Conservation (phyloP, 352 stramenopile species). For the Sclerospora graminicola region DNA sequence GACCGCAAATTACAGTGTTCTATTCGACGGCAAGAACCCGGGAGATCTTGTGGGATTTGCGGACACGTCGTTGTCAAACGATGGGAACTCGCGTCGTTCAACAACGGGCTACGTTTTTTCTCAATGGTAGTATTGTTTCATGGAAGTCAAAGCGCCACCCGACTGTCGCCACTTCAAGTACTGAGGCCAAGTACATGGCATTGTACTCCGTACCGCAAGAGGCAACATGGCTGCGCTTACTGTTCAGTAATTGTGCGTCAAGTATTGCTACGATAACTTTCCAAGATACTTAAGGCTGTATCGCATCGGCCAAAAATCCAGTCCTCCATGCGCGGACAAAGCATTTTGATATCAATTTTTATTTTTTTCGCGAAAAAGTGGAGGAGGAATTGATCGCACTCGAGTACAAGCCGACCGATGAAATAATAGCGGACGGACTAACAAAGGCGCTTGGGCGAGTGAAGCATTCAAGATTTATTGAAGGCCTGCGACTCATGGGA, state of each 20-base stretch:
- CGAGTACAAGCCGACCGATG: neutral
- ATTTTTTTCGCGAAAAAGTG: constrained; percentile 15
- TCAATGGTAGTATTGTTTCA: neutral
- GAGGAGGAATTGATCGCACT: neutral
- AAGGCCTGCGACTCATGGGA: neutral
- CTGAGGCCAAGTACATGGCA: constrained; percentile 19
- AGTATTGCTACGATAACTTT: constrained; percentile 1
- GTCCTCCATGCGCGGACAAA: constrained; percentile 13
- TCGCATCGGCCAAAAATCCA: constrained; percentile 12
- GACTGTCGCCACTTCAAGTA: constrained; percentile 13
- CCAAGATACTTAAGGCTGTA: constrained; percentile 16
- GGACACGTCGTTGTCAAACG: too few species aligned
- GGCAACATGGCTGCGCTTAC: constrained; percentile 5
- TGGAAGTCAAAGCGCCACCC: constrained; percentile 12
- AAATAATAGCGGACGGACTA: neutral
- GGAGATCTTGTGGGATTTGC: too few species aligned
- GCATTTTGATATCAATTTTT: constrained; percentile 17
- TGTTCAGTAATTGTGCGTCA: constrained; percentile 2
- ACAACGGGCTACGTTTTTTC: too few species aligned
- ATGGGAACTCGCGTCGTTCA: too few species aligned
- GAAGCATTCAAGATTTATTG: neutral
- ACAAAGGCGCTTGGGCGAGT: neutral
- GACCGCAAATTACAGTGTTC: too few species aligned
- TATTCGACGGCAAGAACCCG: too few species aligned
- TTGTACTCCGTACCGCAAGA: neutral